Evolutionary conservation across 2,329 filamentous ascomycete species (phyloP), one percentile per base, ranked within the genome.

Genomic region (Botrytis medusae): DNA sequence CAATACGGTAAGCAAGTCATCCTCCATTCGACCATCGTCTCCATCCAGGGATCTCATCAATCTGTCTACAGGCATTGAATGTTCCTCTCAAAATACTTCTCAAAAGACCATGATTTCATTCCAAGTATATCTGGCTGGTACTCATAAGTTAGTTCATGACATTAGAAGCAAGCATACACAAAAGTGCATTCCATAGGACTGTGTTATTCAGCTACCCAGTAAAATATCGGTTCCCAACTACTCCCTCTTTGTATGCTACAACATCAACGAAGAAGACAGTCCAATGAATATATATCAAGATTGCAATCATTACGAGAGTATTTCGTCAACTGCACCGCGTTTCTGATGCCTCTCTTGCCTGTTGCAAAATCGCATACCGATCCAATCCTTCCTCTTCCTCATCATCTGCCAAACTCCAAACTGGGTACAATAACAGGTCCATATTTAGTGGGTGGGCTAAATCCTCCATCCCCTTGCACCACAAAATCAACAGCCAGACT

Each of bases 401-500:
- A 69, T 74, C 74, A 93, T 78, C 89, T 84, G 32, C 92, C 92
- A 84, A 90, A 92, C 82, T 95, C 93, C 76, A 95, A 83, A 83
- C 91, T 94, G 57, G 96, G 96, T 78, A 99, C 91, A 83, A 98
- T 95, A 25, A 99, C 96, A 18, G 96, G 96, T 0, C 96, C 96
- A 82, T 97, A 99, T 85, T 99, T 99, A 77, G 96, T 95, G 65
- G 96, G 93, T 76, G 88, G 87, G 57, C 89, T 92, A 82, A 92
- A 95, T 1, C 90, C 88, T 0, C 93, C 92, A 78, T 98, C 95
- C 1, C 93, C 94, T 83, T 99, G 96, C 34, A 99, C 95, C 82
- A 99, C 93, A 82, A 98, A 99, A 82, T 99, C 96, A 2, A 97
- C 93, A 1, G 95, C 96, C 62, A 99, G 84, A 83, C 93, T 97